Base-by-base conservation (phyloP, 176 grass and related monocot species). In the Triticum dicoccoides region DNA sequence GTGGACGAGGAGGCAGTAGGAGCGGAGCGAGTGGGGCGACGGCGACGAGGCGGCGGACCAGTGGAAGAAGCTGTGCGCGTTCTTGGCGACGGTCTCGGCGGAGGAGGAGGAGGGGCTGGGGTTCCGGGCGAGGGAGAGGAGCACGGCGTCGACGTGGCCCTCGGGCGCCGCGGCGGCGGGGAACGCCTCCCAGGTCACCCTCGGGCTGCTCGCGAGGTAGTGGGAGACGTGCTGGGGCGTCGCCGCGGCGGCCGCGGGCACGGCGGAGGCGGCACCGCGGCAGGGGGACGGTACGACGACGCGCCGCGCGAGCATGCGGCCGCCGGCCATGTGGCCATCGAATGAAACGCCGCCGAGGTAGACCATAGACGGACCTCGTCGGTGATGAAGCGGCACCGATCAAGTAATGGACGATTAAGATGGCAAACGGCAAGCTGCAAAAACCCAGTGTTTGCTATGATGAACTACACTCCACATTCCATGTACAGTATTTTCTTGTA, bases 101-200 rank as follows among this genome's bases (percentile, higher is more conserved):
- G 73, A 61, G 59, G 54, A 20, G 62, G 61, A 9, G 4, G 42
- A 29, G 3, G 42, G 27, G 7, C 0, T 21, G 45, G 74, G 47
- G 47, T 11, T 32, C 27, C 74, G 56, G 27, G 74, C 47, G 47
- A 77, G 74, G 27, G 74, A 77, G 47, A 77, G 74, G 25, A 77
- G 47, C 47, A 77, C 74, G 27, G 74, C 74, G 27, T 77, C 74
- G 15, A 77, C 47, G 45, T 77, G 8, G 0, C 47, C 47, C 4
- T 34, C 47, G 4, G 25, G 47, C 47, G 47, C 44, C 24, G 44
- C 1, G 24, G 73, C 27, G 73, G 80, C 84, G 17, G 72, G 86
- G 58, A 95, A 90, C 65, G 83, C 82, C 35, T 94, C 89, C 94
- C 94, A 96, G 8, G 73, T 85, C 62, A 61, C 84, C 1, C 73